A percentile compares a stretch with the other conserved stretches of the same genome.
Conservation (phyloP, 768 basidiomycete species). For the Leccinum disarticulatum region DNA sequence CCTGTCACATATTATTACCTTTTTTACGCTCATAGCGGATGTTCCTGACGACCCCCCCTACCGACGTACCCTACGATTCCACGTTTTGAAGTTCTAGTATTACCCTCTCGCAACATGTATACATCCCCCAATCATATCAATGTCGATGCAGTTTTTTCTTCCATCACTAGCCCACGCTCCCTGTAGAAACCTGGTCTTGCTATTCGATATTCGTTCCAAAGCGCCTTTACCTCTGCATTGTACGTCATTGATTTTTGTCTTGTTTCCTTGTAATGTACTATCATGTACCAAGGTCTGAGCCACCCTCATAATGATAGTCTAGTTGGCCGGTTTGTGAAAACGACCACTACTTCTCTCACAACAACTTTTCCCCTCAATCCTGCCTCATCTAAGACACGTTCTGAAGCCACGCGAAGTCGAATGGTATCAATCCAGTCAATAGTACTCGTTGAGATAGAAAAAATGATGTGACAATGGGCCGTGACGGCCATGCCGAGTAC, state of each 20-base stretch:
- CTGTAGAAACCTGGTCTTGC: background rate
- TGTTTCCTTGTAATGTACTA: background rate
- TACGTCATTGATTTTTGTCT: background rate
- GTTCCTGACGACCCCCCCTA: conserved; percentile 1
- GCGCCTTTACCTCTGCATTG: background rate
- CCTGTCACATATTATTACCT: conserved; percentile 4
- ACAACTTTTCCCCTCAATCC: too few relatives aligned
- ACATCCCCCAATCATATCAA: background rate
- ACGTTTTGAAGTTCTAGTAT: conserved; percentile 2
- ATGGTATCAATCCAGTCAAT: too few relatives aligned
- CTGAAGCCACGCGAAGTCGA: too few relatives aligned
- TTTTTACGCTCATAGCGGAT: conserved; percentile 1
- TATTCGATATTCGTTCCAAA: background rate
- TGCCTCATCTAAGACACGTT: too few relatives aligned
- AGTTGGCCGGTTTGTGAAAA: too few relatives aligned
- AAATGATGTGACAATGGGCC: too few relatives aligned
- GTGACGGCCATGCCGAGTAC: too few relatives aligned
- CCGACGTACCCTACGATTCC: conserved; percentile 3
- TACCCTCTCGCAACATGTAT: background rate
- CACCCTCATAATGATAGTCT: too few relatives aligned
- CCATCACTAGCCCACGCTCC: background rate
- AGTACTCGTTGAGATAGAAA: too few relatives aligned
- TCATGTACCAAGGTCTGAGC: too few relatives aligned
- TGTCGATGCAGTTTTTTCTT: background rate
- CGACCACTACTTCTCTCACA: too few relatives aligned